These are phyloP conservation scores for Naganishia sp. DNA, from an alignment of 1,284 basidiomycete genomes.

Conservation along the genomic window DNA sequence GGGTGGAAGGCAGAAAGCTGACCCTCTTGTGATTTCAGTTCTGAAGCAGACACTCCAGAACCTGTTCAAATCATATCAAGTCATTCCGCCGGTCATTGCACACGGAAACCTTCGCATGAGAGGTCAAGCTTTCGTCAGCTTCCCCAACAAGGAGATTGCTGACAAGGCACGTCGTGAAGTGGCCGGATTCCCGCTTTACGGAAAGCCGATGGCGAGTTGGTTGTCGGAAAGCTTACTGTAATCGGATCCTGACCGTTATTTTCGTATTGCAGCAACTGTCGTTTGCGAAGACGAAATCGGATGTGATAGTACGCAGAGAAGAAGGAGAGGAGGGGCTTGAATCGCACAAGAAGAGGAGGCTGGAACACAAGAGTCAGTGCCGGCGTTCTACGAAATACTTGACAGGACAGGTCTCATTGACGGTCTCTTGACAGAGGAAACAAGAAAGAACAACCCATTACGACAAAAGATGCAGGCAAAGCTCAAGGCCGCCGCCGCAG, in stretches of 20 bases:
- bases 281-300: conserved; percentile 84
- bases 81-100: conserved; percentile 86
- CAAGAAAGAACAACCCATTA: conserved; percentile 80
- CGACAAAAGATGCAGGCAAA: conserved; percentile 80
- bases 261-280: conserved; percentile 73
- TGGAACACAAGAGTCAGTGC: conserved; percentile 74
- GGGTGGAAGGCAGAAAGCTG: background rate
- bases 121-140: conserved; percentile 96
- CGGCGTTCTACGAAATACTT: conserved; percentile 19
- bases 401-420: background rate
- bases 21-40: conserved; percentile 56
- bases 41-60: conserved; percentile 84
- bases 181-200: conserved; percentile 89
- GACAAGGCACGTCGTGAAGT: conserved; percentile 89
- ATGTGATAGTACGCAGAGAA: conserved; percentile 77
- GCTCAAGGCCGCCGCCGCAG: conserved; percentile 73
- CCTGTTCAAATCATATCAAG: conserved; percentile 90
- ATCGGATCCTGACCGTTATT: background rate
- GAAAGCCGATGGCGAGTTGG: conserved; percentile 82
- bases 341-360: conserved; percentile 69
- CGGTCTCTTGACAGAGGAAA: conserved; percentile 60
- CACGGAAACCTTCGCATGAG: conserved; percentile 94
- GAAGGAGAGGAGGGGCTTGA: conserved; percentile 67
- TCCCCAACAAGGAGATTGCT: conserved; percentile 76
- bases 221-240: too few relatives aligned